Base-by-base conservation (phyloP, 1,139 yeast species). In the Kluyveromyces sp. region DNA sequence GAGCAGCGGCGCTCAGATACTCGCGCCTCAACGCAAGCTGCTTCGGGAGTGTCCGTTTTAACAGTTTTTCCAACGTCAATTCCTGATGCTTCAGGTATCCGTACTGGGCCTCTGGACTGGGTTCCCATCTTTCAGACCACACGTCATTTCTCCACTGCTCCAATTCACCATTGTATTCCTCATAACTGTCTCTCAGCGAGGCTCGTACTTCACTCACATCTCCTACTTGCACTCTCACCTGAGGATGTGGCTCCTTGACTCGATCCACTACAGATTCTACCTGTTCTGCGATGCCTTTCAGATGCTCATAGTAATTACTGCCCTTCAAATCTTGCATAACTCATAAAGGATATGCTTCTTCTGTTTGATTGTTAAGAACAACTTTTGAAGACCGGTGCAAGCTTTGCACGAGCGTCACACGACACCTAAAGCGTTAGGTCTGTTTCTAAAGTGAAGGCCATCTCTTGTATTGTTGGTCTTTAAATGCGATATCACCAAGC, bases 1-100 rank as follows among this genome's bases (percentile, higher is more conserved):
- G 45, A 2, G 39, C 40, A 28, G 43, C 46, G 26, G 41, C 36
- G 6, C 35, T 37, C 16, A 55, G 38, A 32, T 45, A 52, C 18
- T 54, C 58, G 36, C 52, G 56, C 42, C 55, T 56, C 3, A 57
- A 41, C 3, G 50, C 52, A 60, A 62, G 56, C 36, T 59, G 64
- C 30, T 51, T 56, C 25, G 52, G 44, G n/a, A 56, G 19, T 4
- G 64, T 58, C 40, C 46, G 45, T 3, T 57, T 48, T 26, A 59
- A 19, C 26, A 54, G 41, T 9, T 45, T 40, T 19, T 47, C 35
- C 29, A 59, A 41, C 12, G 46, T 44, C 15, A 56, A 36, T 33
- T 52, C 50, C 34, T 60, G 57, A 46, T 59, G 63, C 31, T 52
- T 47, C 40, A 57, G 39, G 36, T 57, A 59, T 9, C 56, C 39